phyloP scores from a whole-genome alignment of 225 moss, liverwort and hornwort species.

The Pseudisothecium myosuroides region DNA sequence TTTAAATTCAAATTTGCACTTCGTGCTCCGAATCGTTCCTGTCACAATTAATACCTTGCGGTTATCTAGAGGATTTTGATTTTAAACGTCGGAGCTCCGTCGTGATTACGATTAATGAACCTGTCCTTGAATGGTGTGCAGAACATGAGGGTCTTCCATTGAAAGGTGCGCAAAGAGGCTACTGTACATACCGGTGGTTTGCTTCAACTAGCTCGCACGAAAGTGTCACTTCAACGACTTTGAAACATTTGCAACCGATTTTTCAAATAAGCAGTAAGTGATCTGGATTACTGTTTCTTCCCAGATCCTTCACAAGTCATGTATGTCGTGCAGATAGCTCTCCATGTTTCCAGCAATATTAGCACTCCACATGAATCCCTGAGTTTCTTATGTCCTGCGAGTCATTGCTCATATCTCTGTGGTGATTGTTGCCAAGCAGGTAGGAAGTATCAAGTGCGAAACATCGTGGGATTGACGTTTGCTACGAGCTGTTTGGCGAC shows the following conservation, averaged over 20 bases:
- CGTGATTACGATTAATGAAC: neutral
- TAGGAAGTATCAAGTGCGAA: constrained; percentile 17
- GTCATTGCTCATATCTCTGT: neutral
- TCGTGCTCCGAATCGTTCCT: neutral
- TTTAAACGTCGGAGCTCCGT: neutral
- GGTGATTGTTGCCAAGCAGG: constrained; percentile 9
- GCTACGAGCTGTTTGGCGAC: constrained; percentile 37
- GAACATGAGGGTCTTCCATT: neutral
- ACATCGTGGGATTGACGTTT: constrained; percentile 39
- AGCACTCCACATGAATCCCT: neutral
- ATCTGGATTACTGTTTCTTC: neutral
- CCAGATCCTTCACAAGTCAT: neutral
- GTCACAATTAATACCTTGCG: neutral
- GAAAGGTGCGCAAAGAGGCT: constrained; percentile 1
- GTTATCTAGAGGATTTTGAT: neutral
- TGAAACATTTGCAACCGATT: constrained; percentile 28
- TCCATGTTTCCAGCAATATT: neutral
- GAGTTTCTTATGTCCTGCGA: neutral
- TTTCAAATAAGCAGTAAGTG: constrained; percentile 25
- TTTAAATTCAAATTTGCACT: neutral
- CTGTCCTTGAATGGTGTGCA: neutral
- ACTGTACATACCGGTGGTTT: constrained; percentile 9
- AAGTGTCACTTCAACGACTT: constrained; percentile 2
- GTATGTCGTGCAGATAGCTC: neutral
- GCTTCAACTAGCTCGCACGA: neutral